Evolutionary conservation across 176 grass and related monocot genomes (phyloP), one percentile per base, ranked within the genome.

Genomic region (Juncus inflexus): DNA sequence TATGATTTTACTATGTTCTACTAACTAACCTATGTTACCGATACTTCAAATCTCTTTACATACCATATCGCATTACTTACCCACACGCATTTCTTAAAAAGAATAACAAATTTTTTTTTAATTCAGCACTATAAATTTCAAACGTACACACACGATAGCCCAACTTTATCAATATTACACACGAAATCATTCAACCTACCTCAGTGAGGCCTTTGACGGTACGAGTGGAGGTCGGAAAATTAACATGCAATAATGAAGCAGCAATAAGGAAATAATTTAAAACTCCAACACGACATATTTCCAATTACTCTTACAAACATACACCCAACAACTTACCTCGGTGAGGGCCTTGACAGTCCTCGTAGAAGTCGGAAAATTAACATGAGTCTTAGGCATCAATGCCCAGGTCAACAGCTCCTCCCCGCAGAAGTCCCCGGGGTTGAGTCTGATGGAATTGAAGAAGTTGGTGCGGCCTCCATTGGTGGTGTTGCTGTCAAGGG

Each of bases 381-480:
- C 77, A 3, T 75, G 78, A 58, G 82, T 85, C 73, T 91, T 96
- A 1, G 91, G 84, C 77, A 83, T 87, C 40, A 96, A 66, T 14
- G 91, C 91, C 91, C 91, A 96, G 7, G 87, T 83, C 14, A 96
- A 81, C 37, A 96, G 79, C 70, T 96, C 87, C 64, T 96, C 91
- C 5, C 91, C 91, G 0, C 87, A 89, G 1, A 96, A 88, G 35
- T 96, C 87, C 14, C 87, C 81, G 0, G 84, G 81, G 6, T 78
- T 73, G 0, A 91, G 71, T 35, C 63, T 63, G 69, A 79, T 91
- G 0, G 87, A 87, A 59, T 91, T 86, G 81, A 96, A 90, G 73
- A 96, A 96, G 45, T 90, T 85, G 65, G 87, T 87, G 50, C 58
- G 81, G 35, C 91, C 87, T 35, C 91, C 91, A 0, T 96, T 88